Percentiles rank a stretch among this genome's conserved stretches.
phyloP scores from a whole-genome alignment of 331 rosid genomes.

The Prunus yedoensis region DNA sequence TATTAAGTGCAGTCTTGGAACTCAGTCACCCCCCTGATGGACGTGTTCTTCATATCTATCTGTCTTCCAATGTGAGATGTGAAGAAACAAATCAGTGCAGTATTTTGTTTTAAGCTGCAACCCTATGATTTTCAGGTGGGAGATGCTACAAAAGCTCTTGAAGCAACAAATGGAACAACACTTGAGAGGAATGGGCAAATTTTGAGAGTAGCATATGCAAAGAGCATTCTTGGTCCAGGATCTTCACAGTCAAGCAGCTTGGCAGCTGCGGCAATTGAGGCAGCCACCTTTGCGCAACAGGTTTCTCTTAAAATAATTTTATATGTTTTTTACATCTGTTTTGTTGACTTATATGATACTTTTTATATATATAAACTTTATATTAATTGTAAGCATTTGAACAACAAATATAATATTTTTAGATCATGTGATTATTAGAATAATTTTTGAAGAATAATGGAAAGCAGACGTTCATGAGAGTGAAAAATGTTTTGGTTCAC shows the following conservation, averaged over 20 bases:
- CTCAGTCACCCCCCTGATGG: not conserved
- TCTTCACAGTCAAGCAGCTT: slow-evolving; percentile 89
- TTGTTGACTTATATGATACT: not conserved
- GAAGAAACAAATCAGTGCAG: not conserved
- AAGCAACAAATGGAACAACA: slow-evolving; percentile 83
- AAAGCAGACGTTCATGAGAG: not conserved
- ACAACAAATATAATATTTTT: not conserved
- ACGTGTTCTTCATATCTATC: not conserved
- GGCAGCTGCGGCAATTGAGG: slow-evolving; percentile 99
- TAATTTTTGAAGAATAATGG: not conserved
- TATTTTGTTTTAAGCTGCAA: slow-evolving; percentile 13
- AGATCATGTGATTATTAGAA: not conserved
- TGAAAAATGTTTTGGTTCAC: not conserved
- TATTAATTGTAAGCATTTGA: not conserved
- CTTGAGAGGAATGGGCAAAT: slow-evolving; percentile 97
- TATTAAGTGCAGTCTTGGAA: not conserved
- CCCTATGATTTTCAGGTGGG: slow-evolving; percentile 57
- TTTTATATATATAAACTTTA: not conserved
- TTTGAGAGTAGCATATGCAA: slow-evolving; percentile 94
- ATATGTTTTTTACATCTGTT: not conserved
- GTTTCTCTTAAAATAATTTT: slow-evolving; percentile 23
- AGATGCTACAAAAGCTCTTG: slow-evolving; percentile 94
- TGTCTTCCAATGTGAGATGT: not conserved
- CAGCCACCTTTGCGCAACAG: slow-evolving; percentile 97
- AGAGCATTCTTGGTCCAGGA: slow-evolving; percentile 90